Evolutionary conservation across 1,139 yeast genomes (phyloP).

Genomic region (Hemisphaericaspora lyxosophila): DNA sequence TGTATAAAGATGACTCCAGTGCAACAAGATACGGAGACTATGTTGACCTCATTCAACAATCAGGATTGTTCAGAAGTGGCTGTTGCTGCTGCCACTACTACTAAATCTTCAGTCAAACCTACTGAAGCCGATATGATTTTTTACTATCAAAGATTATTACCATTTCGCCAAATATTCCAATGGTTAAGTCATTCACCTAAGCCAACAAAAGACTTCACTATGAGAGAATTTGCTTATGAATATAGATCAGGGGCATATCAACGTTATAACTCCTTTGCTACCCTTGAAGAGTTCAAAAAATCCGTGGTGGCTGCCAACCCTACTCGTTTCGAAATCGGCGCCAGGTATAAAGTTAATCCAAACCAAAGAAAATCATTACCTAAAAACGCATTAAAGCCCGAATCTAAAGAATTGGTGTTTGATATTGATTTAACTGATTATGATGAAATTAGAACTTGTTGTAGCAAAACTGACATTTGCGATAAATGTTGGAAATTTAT

Average conservation of each 20-base stretch:
- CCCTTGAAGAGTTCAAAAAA: conserved; percentile 70
- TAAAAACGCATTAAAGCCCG: conserved; percentile 75
- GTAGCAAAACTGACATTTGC: conserved; percentile 83
- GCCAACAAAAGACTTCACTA: conserved; percentile 68
- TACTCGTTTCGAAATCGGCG: conserved; percentile 92
- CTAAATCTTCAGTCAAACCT: conserved; percentile 33
- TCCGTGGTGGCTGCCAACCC: conserved; percentile 77
- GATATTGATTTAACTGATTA: conserved; percentile 98
- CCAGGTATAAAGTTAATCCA: conserved; percentile 85
- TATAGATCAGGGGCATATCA: conserved; percentile 82
- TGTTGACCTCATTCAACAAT: background rate
- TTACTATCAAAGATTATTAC: conserved; percentile 72
- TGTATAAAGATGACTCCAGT: background rate
- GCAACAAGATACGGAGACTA: background rate
- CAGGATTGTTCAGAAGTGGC: background rate
- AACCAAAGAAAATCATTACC: conserved; percentile 78
- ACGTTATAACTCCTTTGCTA: conserved; percentile 77
- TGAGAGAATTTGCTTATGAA: conserved; percentile 94
- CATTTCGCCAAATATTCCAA: conserved; percentile 71
- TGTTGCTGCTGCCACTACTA: background rate
- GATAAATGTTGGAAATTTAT: conserved; percentile 92
- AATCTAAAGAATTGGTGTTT: conserved; percentile 84
- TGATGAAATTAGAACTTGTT: conserved; percentile 91
- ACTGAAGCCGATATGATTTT: conserved; percentile 68
- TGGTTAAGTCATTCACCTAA: conserved; percentile 89